Evolutionary conservation across 805 yeast genomes (phyloP), one percentile per base, ranked within the genome.

Genomic region (Candida jianshihensis): DNA sequence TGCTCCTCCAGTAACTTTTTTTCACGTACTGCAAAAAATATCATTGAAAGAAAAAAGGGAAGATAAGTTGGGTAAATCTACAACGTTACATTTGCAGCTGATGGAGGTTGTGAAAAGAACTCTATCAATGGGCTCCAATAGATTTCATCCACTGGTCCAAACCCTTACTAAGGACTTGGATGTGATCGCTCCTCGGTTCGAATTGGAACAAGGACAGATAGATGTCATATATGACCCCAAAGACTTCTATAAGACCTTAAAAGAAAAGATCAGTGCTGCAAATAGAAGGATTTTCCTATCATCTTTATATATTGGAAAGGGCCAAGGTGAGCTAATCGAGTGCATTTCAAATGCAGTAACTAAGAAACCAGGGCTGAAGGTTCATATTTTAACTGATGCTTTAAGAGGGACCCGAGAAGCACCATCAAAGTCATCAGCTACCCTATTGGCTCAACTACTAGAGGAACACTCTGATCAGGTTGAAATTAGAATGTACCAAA

Each of bases 361-460:
- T 2, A 49, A 53, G 3, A 86, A 84, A 41, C 72, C 78, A 3
- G 61, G 75, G 18, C 66, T 92, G 41, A 70, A 73, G 46, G 83
- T 92, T 2, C 73, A 72, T 40, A 77, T 92, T 19, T 64, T 92
- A 35, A 71, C 89, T 6, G 98, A 92, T 59, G 95, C 89, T 11
- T 67, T 92, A 32, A 62, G 98, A 47, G 96, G 96, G 0, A 90
- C 97, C 0, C 72, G 98, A 46, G 98, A 92, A 51, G 79, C 88
- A 1, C 97, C 98, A 0, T 61, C 71, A 6, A 62, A 68, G 33
- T 81, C 88, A 31, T 77, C 94, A 13, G 96, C 96, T 0, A 70
- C 83, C 26, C 63, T 89, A 22, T 62, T 92, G 33, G 74, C 84
- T 1, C 68, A 74, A 2, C 63, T 92, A 32, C 81, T 77, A 16